A percentile compares a stretch with the other conserved stretches of the same genome.
Evolutionary conservation across 257 asterid species (phyloP).

Genomic region (Vinca minor): DNA sequence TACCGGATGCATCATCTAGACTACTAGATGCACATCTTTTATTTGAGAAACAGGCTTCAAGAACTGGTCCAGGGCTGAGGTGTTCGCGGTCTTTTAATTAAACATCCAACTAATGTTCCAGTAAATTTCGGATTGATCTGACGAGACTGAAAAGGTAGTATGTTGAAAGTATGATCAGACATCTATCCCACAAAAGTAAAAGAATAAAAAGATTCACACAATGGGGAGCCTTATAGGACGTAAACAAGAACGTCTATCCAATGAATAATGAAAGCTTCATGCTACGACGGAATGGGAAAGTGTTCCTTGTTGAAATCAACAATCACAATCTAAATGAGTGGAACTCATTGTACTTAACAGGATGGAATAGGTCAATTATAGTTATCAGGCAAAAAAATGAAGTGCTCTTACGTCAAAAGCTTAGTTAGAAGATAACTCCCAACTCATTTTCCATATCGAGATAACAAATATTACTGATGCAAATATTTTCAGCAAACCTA

Average conservation of each 20-base stretch:
- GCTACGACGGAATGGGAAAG: background rate
- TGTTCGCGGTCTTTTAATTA: conserved; percentile 39
- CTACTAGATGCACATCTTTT: conserved; percentile 73
- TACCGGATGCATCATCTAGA: conserved; percentile 53
- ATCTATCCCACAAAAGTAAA: background rate
- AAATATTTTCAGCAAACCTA: background rate
- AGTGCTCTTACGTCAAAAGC: background rate
- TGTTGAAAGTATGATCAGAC: background rate
- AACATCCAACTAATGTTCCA: conserved; percentile 25
- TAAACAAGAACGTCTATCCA: background rate
- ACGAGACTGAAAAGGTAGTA: conserved; percentile 2
- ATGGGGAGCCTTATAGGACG: background rate
- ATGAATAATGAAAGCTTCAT: background rate
- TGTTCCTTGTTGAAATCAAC: background rate
- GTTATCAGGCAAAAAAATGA: background rate
- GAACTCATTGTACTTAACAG: background rate
- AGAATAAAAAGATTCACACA: conserved; percentile 1
- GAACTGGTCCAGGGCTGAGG: conserved; percentile 89
- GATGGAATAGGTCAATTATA: background rate
- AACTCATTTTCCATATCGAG: background rate
- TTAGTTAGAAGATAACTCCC: background rate
- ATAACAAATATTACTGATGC: background rate
- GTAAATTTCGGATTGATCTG: conserved; percentile 37
- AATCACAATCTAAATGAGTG: no score
- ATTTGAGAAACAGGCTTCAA: conserved; percentile 60